Evolutionary conservation across 1,284 basidiomycete species (phyloP).

Genomic region (Sanguinoderma infundibulare): DNA sequence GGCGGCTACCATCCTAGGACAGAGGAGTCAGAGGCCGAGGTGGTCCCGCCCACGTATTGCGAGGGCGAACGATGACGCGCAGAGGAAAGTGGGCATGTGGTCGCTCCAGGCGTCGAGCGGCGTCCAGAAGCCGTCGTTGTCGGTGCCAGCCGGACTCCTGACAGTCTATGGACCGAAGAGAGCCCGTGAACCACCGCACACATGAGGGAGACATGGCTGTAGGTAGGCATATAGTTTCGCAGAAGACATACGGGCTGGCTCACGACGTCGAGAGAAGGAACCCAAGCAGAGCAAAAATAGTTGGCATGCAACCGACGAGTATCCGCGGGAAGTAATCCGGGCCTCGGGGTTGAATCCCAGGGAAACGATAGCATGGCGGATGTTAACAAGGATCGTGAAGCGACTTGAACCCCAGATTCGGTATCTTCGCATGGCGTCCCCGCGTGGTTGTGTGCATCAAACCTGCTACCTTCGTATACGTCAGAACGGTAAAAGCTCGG

Average conservation of each 20-base stretch:
- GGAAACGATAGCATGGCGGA: conserved; percentile 1
- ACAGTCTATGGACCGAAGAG: conserved; percentile 15
- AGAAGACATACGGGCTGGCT: background rate
- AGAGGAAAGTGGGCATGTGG: too few relatives aligned
- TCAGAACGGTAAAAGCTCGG: conserved; percentile 17
- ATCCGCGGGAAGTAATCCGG: conserved; percentile 9
- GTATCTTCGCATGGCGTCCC: conserved; percentile 9
- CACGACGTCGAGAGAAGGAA: conserved; percentile 3
- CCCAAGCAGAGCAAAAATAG: conserved; percentile 9
- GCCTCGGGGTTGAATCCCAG: conserved; percentile 5
- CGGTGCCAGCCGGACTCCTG: background rate
- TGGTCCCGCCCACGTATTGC: conserved; percentile 13
- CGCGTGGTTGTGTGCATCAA: conserved; percentile 5
- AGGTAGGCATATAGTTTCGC: background rate
- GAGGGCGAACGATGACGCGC: background rate
- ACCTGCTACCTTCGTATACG: background rate
- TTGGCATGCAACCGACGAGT: conserved; percentile 11
- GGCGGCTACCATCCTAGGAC: background rate
- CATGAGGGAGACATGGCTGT: conserved; percentile 11
- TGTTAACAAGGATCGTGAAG: background rate
- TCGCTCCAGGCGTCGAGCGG: too few relatives aligned
- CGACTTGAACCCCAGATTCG: conserved; percentile 7
- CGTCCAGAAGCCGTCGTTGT: too few relatives aligned
- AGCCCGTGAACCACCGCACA: conserved; percentile 10
- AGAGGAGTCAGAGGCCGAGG: conserved; percentile 8